Evolutionary conservation across 306 rosid species (phyloP), one percentile per base, ranked within the genome.

Genomic region (Dalbergia cochinchinensis): DNA sequence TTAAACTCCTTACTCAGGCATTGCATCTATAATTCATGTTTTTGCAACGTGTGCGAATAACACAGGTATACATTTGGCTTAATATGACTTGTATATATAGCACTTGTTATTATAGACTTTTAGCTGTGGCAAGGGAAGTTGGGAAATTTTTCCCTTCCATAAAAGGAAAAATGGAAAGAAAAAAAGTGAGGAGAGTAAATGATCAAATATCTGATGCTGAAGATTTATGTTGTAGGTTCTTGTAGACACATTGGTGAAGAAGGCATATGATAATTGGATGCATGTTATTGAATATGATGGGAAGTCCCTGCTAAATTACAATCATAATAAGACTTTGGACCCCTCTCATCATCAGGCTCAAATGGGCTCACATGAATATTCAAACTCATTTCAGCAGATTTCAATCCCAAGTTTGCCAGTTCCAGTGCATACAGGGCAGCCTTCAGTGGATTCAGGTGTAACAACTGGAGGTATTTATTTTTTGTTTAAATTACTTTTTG

Each of bases 191-290:
- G 68, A 61, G 81, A 48, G 53, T 42, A 80, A 70, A 77, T 4
- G 71, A 78, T 58, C 67, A 53, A 63, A 42, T 67, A 26, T 58
- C 53, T 15, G 47, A 33, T 60, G 44, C 64, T 41, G 61, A 66
- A 72, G 71, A 14, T 73, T 68, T 76, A 63, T 80, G 57, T 77
- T 87, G 73, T 78, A 94, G 98, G 88, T 91, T 78, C 87, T 59
- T 41, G 95, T 91, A 3, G 98, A 94, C 66, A 74, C 92, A 8
- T 80, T 91, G 95, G 98, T 94, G 82, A 94, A 87, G 87, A 87
- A 86, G 86, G 97, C 98, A 16, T 94, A 94, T 48, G 98, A 90
- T 4, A 91, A 94, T 83, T 94, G 98, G 98, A 89, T 80, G 85
- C 90, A 94, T 82, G 97, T 94, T 70, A 67, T 90, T 11, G 97